Conservation (phyloP, 495 filamentous ascomycete genomes). For the Aspergillus panamensis region DNA sequence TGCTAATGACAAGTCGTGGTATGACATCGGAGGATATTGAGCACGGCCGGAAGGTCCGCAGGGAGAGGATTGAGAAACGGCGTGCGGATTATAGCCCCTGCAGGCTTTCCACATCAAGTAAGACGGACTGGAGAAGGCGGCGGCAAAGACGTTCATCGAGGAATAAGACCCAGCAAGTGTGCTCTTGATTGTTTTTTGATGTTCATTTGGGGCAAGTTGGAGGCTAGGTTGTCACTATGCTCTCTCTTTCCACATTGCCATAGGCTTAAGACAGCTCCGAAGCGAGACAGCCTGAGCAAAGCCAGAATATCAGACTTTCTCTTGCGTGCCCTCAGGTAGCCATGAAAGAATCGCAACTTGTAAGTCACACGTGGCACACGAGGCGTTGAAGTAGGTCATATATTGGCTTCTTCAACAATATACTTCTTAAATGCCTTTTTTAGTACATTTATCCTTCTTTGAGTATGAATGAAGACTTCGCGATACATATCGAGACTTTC, state of each 20-base stretch:
- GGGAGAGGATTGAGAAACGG: constrained; percentile 4
- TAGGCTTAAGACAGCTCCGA: no score
- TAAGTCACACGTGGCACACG: not conserved
- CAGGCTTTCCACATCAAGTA: no score
- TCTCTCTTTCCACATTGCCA: not conserved
- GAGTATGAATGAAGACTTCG: constrained; percentile 74
- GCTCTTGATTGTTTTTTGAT: not conserved
- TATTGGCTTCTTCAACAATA: constrained; percentile 33
- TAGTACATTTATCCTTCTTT: constrained; percentile 68
- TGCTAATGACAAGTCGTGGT: not conserved
- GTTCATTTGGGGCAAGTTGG: not conserved
- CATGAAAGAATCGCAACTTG: not conserved
- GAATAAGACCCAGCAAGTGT: not conserved
- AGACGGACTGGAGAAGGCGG: not conserved
- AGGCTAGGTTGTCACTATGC: not conserved
- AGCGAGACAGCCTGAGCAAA: no score
- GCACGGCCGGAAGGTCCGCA: not conserved
- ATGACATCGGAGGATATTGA: not conserved
- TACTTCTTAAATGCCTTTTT: constrained; percentile 57
- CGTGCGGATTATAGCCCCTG: not conserved
- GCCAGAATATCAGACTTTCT: no score
- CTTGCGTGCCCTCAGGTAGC: no score
- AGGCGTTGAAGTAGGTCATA: not conserved
- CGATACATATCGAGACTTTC: constrained; percentile 82
- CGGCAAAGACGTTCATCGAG: not conserved